These are phyloP conservation scores for Lolium multiflorum DNA, from an alignment of 176 grass and related monocot genomes.

Conservation along the genomic window DNA sequence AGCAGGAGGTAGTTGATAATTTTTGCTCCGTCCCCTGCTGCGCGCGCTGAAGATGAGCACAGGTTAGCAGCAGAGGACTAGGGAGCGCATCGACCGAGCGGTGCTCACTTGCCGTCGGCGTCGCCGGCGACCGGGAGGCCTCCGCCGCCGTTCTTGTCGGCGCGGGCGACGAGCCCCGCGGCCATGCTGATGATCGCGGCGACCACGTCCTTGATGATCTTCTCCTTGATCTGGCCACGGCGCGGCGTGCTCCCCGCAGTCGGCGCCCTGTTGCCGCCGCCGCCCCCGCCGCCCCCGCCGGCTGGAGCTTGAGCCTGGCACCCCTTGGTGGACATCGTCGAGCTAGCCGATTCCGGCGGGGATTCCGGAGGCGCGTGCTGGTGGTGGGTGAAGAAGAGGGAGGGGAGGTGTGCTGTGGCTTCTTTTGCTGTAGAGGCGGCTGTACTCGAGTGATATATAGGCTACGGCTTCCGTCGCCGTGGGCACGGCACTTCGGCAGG, in stretches of 20 bases:
- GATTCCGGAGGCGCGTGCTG: neutral
- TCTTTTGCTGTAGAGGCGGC: neutral
- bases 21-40: slow-evolving; percentile 4
- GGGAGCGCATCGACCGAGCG: neutral
- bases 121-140: neutral
- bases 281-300: neutral
- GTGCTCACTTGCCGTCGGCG: slow-evolving; percentile 19
- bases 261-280: neutral
- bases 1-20: neutral
- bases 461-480: too few relatives aligned
- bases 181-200: slow-evolving; percentile 20
- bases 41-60: slow-evolving; percentile 46
- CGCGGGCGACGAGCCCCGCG: neutral
- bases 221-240: slow-evolving; percentile 73
- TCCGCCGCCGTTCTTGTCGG: slow-evolving; percentile 7
- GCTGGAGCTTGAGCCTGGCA: slow-evolving; percentile 34
- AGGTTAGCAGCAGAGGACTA: slow-evolving; percentile 44
- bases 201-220: slow-evolving; percentile 54
- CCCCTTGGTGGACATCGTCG: slow-evolving; percentile 40
- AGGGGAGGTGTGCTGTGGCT: neutral
- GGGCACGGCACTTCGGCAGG: too few relatives aligned
- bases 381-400: neutral
- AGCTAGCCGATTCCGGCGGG: too few relatives aligned
- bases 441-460: too few relatives aligned
- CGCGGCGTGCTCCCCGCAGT: slow-evolving; percentile 16